Base-by-base conservation (phyloP, 345 rosid species). In the Kandelia obovata region DNA sequence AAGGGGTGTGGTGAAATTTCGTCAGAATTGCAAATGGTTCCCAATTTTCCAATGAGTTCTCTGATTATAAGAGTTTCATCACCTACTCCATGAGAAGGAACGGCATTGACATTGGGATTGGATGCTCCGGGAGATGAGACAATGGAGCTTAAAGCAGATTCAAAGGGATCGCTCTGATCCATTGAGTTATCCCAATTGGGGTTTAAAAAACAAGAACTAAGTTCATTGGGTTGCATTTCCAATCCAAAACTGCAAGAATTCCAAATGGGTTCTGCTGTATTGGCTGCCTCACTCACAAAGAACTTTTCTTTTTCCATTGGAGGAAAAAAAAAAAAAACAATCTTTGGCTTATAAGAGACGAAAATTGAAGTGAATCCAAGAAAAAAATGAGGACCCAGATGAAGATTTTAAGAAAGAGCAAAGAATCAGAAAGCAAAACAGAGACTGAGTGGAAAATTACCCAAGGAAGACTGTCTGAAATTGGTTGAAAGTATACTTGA, bases 1-100 rank as follows among this genome's bases (percentile, higher is more conserved):
- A 47, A 82, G 65, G 82, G 73, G 4, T 69, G 73, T 8, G 80
- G 75, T 8, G 81, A 80, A 63, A 77, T 65, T 26, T 80, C 81
- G 16, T 62, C 65, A 52, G 88, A 81, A 70, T 82, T 70, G 62
- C 74, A 43, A 61, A 77, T 74, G 65, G 20, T 71, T 9, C 77
- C 82, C 17, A 81, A 58, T 65, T 69, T 78, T 5, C 76, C 80
- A 35, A 78, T 61, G 20, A 75, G 52, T 25, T 81, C 80, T 53
- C 73, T 47, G 37, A 81, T 78, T 71, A 62, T 49, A 25, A 72
- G 43, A 21, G 35, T 53, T 26, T 71, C 75, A 31, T 37, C 57
- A 28, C 61, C 32, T 23, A 46, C 70, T 19, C 61, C 46, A 34
- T 23, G 31, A 30, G 25, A n/a, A 70, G 61, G 23, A 30, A 57